Evolutionary conservation across 352 stramenopile genomes (phyloP).

Genomic region (Phytophthora hibernalis): DNA sequence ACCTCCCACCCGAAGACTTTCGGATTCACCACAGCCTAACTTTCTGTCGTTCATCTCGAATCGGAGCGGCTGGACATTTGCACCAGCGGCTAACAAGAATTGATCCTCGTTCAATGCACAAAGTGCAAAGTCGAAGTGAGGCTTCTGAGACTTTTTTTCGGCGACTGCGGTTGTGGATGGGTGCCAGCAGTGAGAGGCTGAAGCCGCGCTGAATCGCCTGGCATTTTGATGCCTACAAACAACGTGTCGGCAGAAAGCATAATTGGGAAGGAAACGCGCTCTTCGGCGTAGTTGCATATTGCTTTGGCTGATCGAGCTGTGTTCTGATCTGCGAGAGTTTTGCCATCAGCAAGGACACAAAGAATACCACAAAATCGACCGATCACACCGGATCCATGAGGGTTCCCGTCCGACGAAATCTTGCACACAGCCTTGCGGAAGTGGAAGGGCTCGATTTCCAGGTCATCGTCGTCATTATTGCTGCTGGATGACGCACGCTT

Average conservation of each 20-base stretch:
- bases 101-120: constrained; percentile 64
- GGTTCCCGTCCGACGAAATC: constrained; percentile 51
- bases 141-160: constrained; percentile 17
- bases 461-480: constrained; percentile 43
- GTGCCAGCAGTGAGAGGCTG: constrained; percentile 19
- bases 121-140: constrained; percentile 45
- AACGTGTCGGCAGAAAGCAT: constrained; percentile 56
- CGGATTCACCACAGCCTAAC: constrained; percentile 50
- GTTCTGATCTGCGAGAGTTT: constrained; percentile 51
- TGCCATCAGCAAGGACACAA: constrained; percentile 59
- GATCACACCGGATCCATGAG: constrained; percentile 56
- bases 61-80: constrained; percentile 50
- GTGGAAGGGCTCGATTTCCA: constrained; percentile 68
- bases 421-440: constrained; percentile 76
- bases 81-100: constrained; percentile 53
- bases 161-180: constrained; percentile 12
- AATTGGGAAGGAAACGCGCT: constrained; percentile 55
- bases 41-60: constrained; percentile 72
- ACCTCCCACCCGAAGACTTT: constrained; percentile 31
- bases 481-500: neutral
- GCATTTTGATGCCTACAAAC: constrained; percentile 50
- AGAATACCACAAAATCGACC: constrained; percentile 56
- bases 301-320: constrained; percentile 47
- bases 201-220: constrained; percentile 12
- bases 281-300: constrained; percentile 61